Evolutionary conservation across 2,329 filamentous ascomycete species (phyloP).

Genomic region (Ophiostoma sp.): DNA sequence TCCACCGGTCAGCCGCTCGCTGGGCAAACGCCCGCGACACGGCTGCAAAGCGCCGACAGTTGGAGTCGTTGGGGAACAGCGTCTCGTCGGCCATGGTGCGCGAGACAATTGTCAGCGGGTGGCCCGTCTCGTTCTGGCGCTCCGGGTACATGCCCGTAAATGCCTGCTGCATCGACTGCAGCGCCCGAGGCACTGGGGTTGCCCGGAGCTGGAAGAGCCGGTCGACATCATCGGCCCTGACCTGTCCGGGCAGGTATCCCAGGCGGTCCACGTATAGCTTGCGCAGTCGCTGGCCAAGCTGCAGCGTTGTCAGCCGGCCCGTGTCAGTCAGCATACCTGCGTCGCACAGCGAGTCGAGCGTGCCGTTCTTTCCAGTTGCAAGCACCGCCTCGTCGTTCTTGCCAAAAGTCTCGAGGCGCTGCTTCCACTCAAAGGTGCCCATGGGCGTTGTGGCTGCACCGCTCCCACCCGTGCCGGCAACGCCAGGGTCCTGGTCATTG

Average conservation of each 20-base stretch:
- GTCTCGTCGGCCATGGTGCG: constrained; percentile 67
- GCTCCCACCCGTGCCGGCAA: constrained; percentile 36
- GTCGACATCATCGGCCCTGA: constrained; percentile 43
- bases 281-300: constrained; percentile 62
- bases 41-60: constrained; percentile 66
- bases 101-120: constrained; percentile 60
- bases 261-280: constrained; percentile 70
- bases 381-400: constrained; percentile 62
- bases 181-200: constrained; percentile 67
- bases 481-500: constrained; percentile 37
- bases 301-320: constrained; percentile 65
- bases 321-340: constrained; percentile 70
- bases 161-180: constrained; percentile 71
- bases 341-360: constrained; percentile 77
- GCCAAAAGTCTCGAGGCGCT: constrained; percentile 79
- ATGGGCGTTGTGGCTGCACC: constrained; percentile 35
- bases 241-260: constrained; percentile 59
- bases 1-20: constrained; percentile 67
- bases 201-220: constrained; percentile 64
- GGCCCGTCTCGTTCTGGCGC: constrained; percentile 40
- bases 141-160: constrained; percentile 70
- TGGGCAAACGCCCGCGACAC: constrained; percentile 66
- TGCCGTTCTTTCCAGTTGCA: constrained; percentile 60
- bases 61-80: constrained; percentile 70
- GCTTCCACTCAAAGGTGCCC: constrained; percentile 54